Evolutionary conservation across 345 rosid genomes (phyloP).

Genomic region (Combretum micranthum): DNA sequence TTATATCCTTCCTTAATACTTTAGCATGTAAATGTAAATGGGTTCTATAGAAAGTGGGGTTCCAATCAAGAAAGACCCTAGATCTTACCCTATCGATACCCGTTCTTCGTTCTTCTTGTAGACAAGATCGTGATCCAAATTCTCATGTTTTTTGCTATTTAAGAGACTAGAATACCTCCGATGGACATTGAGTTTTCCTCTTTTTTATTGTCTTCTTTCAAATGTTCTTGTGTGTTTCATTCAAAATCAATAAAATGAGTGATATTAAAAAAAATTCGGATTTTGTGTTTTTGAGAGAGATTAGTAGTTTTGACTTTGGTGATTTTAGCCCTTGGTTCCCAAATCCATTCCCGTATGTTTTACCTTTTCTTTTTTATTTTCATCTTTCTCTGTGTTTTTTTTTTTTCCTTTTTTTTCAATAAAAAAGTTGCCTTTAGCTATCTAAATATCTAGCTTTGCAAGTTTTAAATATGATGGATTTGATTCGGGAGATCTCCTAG

Average conservation of each 20-base stretch:
- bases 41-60: slow-evolving; percentile 65
- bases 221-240: slow-evolving; percentile 62
- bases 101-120: slow-evolving; percentile 23
- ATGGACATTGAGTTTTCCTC: slow-evolving; percentile 64
- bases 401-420: no score
- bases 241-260: slow-evolving; percentile 23
- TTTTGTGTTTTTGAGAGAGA: slow-evolving; percentile 48
- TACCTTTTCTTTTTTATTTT: no score
- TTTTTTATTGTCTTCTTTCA: slow-evolving; percentile 53
- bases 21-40: slow-evolving; percentile 32
- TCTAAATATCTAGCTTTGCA: no score
- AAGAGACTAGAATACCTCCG: slow-evolving; percentile 60
- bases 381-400: no score
- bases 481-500: no score
- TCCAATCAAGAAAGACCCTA: slow-evolving; percentile 50
- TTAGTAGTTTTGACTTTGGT: slow-evolving; percentile 61
- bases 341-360: no score
- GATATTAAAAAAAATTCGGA: slow-evolving; percentile 25
- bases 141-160: slow-evolving; percentile 59
- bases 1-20: no score
- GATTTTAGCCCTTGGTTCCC: no score
- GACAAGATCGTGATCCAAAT: slow-evolving; percentile 68
- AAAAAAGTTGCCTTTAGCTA: no score
- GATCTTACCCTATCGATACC: slow-evolving; percentile 10
- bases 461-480: no score